Evolutionary conservation across 2,329 filamentous ascomycete genomes (phyloP).

Genomic region (Monosporascus sp.): DNA sequence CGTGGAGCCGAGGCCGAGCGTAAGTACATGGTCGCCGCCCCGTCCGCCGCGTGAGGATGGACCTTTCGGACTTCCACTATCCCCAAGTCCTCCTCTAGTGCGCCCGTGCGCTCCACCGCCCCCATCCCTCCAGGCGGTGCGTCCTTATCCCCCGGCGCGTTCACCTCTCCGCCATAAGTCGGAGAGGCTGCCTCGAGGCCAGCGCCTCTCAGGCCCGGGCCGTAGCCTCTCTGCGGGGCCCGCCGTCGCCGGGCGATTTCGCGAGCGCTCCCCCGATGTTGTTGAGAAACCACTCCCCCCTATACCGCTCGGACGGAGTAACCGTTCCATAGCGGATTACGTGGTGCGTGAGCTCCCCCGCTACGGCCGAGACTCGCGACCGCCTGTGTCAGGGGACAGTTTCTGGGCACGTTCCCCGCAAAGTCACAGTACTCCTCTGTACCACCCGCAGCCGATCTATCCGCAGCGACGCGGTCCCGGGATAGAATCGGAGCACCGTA

Average conservation of each 20-base stretch:
- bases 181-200: not conserved
- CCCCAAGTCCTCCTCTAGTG: not conserved
- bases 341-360: not conserved
- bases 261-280: not conserved
- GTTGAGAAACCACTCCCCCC: not conserved
- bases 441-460: no score
- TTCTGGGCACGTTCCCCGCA: not conserved
- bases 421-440: no score
- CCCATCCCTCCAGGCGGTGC: not conserved
- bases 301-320: not conserved
- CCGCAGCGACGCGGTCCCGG: no score
- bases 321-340: not conserved
- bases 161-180: not conserved
- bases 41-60: not conserved
- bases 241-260: not conserved
- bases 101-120: not conserved
- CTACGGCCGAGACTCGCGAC: not conserved
- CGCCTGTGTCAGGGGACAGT: not conserved
- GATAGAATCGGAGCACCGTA: not conserved
- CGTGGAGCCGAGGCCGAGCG: not conserved
- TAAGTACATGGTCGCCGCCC: not conserved
- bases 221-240: not conserved
- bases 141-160: not conserved
- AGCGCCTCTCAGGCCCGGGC: not conserved
- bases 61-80: not conserved